Base-by-base conservation (phyloP, 176 grass and related monocot species). In the Hyparrhenia diplandra region DNA sequence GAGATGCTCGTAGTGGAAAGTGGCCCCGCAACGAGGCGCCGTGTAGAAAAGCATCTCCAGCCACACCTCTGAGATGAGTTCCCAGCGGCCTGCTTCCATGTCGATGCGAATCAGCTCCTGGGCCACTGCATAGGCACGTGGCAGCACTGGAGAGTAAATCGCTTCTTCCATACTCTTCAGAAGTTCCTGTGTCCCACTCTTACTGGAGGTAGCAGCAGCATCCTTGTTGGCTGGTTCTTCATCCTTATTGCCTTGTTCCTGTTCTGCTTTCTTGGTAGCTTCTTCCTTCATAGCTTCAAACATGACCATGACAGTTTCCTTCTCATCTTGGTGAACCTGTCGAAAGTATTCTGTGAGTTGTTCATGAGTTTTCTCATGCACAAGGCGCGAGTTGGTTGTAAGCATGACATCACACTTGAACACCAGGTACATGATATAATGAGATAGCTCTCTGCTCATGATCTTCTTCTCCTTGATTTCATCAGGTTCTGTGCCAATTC, bases 341-440 rank as follows among this genome's bases (percentile, higher is more conserved):
- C 4, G 4, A 51, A 2, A 3, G 13, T 1, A 36, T 0, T 5
- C 0, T 2, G 6, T 17, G 5, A 76, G 14, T 58, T 54, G 1
- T 3, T 36, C 1, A 0, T 60, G 21, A 60, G 13, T 34, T 39
- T 40, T 27, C 1, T 39, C 1, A 16, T 75, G 21, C 13, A 64
- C 5, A 31, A 13, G 0, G 10, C 11, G 24, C 0, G 59, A 64
- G 17, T 14, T 4, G 16, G 4, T 5, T 31, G 59, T 47, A 64
- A 30, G 59, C 75, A 13, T 31, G 9, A 78, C 75, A 23, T 16
- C 2, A 0, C 10, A 46, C 40, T 64, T 78, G 27, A 64, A 78
- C 9, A 78, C 39, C 30, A 78, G 75, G 18, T 78, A 78, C 75
- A 78, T 78, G 59, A 78, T 32, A n/a, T 77, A 78, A 0, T 78